Evolutionary conservation across 306 rosid species (phyloP).

Genomic region (Cucurbita argyrosperma): DNA sequence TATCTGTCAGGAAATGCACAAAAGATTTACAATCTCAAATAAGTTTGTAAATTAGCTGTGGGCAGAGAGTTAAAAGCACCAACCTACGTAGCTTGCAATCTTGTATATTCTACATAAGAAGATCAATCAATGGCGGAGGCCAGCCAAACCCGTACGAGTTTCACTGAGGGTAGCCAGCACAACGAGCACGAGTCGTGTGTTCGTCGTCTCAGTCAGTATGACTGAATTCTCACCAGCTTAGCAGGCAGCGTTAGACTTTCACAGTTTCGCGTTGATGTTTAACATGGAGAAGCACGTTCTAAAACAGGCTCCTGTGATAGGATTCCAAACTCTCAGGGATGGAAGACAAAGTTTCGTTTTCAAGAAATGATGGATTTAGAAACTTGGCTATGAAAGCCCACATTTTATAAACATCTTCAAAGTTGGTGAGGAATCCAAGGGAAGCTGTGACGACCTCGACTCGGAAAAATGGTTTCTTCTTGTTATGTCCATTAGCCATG

Average conservation of each 20-base stretch:
- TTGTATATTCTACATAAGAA: conserved; percentile 1
- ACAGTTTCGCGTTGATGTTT: not conserved
- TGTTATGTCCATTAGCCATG: conserved; percentile 53
- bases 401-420: conserved; percentile 84
- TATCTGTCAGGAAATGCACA: conserved; percentile 1
- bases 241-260: not conserved
- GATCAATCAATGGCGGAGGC: not conserved
- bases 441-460: conserved; percentile 94
- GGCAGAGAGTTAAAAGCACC: not conserved
- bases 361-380: conserved; percentile 58
- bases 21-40: conserved; percentile 2
- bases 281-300: not conserved
- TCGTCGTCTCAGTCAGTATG: not conserved
- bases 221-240: not conserved
- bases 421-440: conserved; percentile 76
- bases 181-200: not conserved
- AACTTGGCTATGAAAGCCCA: conserved; percentile 95
- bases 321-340: conserved; percentile 38
- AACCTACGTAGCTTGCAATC: not conserved
- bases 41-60: conserved; percentile 4
- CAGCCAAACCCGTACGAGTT: not conserved
- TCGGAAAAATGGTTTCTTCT: conserved; percentile 54
- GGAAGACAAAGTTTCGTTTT: conserved; percentile 12
- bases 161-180: not conserved
- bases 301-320: conserved; percentile 2